phyloP scores from a whole-genome alignment of 169 alveolate species.

The Amoebophrya sp. region DNA sequence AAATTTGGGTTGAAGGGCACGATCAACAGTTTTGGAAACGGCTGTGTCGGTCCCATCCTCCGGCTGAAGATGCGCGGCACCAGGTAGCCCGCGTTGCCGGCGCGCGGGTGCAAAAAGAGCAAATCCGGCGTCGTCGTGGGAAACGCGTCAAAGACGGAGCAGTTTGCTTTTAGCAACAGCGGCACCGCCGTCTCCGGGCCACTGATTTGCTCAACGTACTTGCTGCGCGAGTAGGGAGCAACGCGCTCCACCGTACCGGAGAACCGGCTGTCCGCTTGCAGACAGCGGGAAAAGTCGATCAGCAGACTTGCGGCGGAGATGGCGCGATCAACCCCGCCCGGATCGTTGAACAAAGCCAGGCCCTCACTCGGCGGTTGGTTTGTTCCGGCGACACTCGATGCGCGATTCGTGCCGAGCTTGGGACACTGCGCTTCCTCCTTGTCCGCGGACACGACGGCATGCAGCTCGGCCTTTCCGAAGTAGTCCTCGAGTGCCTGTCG shows the following conservation, averaged over 20 bases:
- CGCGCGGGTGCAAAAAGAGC: background rate
- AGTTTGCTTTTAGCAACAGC: background rate
- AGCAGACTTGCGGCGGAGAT: background rate
- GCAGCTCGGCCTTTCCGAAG: background rate
- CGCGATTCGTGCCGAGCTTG: background rate
- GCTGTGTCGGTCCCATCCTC: background rate
- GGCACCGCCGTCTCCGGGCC: background rate
- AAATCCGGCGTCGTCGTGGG: background rate
- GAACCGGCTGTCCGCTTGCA: background rate
- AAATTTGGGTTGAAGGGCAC: conserved; percentile 19
- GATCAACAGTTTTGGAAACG: background rate
- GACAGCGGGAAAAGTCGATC: background rate
- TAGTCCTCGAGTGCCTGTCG: background rate
- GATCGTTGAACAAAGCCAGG: background rate
- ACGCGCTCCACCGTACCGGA: background rate
- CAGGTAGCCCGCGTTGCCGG: background rate
- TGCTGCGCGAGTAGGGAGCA: background rate
- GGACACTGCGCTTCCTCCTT: background rate
- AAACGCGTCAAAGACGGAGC: background rate
- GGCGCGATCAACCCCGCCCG: background rate
- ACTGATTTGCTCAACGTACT: background rate
- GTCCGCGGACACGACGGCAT: background rate
- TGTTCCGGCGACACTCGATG: background rate
- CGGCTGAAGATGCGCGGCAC: conserved; percentile 9
- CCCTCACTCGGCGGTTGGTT: background rate